Evolutionary conservation across 306 rosid species (phyloP).

Genomic region (Pyrus betulifolia): DNA sequence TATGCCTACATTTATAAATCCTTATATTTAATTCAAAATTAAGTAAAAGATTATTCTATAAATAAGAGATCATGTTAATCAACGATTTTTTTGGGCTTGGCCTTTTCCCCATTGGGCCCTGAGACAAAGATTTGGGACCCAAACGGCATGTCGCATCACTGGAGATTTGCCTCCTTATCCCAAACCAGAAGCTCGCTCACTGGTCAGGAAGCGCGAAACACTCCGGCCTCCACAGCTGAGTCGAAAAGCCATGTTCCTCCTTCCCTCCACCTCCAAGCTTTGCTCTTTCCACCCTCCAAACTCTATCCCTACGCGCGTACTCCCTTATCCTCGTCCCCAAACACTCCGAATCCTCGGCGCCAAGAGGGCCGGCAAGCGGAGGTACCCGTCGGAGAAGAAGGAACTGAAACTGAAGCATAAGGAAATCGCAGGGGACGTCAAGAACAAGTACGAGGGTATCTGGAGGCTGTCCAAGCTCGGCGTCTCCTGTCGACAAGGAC

Average conservation of each 20-base stretch:
- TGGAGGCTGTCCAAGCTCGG: slow-evolving; percentile 84
- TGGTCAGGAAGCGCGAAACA: not conserved
- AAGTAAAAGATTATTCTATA: too few species aligned
- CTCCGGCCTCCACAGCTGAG: not conserved
- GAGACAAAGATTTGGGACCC: not conserved
- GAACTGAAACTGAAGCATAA: slow-evolving; percentile 52
- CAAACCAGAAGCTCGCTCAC: not conserved
- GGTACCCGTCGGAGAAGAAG: slow-evolving; percentile 95
- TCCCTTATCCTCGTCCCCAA: slow-evolving; percentile 21
- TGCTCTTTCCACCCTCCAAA: slow-evolving; percentile 15
- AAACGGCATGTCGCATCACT: not conserved
- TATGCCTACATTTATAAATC: too few species aligned
- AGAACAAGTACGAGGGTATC: slow-evolving; percentile 55
- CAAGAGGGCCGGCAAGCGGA: slow-evolving; percentile 73
- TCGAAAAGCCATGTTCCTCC: slow-evolving; percentile 38
- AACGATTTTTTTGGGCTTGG: not conserved
- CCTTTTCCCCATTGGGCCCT: not conserved
- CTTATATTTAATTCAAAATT: too few species aligned
- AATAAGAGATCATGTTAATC: too few species aligned
- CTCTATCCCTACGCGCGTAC: not conserved
- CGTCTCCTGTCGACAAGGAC: slow-evolving; percentile 54
- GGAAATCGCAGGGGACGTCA: slow-evolving; percentile 29
- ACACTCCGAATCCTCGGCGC: slow-evolving; percentile 35
- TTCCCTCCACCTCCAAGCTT: slow-evolving; percentile 42
- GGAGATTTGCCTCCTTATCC: not conserved